Evolutionary conservation across 768 basidiomycete genomes (phyloP), one percentile per base, ranked within the genome.

Genomic region (Hygrophoropsis aurantiaca): DNA sequence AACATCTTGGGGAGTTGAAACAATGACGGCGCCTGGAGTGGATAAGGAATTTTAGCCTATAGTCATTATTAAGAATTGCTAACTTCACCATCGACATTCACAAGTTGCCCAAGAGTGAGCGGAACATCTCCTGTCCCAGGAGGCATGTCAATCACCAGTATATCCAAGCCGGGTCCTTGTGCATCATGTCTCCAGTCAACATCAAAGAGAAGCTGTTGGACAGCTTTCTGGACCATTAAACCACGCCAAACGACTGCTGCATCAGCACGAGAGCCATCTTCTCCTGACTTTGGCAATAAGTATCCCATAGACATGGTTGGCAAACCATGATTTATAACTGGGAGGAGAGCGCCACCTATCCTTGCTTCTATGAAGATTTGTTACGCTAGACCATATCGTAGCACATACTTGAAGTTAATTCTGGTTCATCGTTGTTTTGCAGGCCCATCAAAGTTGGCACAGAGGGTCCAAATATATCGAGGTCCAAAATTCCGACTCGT

Each of bases 231-330:
- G 1, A 97, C 95, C 95, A 97, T 98, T 18, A 97, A 78, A 2
- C 95, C 95, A 20, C 95, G 79, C 95, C 95, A 99, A 24, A 95
- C 90, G 25, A 97, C 77, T 0, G 94, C 85, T 0, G 84, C 82
- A 60, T 94, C 91, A 27, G 75, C 75, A 44, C 76, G 76, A 3
- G 78, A 70, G 35, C 71, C 70, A 23, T 71, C 70, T 6, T 77
- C 74, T 25, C 71, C 54, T 1, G 74, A 59, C 46, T 71, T 69
- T 1, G 89, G 86, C 11, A 98, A 77, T 11, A 99, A 79, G 63
- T 93, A 99, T 3, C 94, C 95, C 82, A 99, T 97, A 1, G 94
- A 97, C 95, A 97, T 97, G 57, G 88, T 90, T 13, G 89, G 85
- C 2, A 97, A 58, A 11, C 91, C 89, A 64, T 98, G 93, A 59